Evolutionary conservation across 2,329 filamentous ascomycete genomes (phyloP).

Genomic region (Torrubiella hemipterigena): DNA sequence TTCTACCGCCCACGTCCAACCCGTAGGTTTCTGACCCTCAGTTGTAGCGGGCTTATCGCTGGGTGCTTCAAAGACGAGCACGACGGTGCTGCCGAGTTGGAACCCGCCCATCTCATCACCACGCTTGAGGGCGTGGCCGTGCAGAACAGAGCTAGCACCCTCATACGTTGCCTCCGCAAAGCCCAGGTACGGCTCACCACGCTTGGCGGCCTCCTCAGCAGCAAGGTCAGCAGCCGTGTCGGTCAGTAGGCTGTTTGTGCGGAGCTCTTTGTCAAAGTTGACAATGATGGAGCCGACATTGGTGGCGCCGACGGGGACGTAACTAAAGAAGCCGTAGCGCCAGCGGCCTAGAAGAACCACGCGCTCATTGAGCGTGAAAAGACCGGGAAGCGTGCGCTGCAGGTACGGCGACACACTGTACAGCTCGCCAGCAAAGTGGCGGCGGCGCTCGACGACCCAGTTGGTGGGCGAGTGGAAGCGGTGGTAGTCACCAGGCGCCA

Average conservation of each 20-base stretch:
- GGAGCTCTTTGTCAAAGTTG: conserved; percentile 91
- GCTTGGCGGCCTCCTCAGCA: conserved; percentile 62
- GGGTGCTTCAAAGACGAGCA: conserved; percentile 92
- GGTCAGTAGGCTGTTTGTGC: conserved; percentile 83
- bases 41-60: conserved; percentile 40
- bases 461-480: conserved; percentile 91
- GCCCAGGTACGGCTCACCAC: conserved; percentile 76
- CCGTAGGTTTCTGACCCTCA: conserved; percentile 42
- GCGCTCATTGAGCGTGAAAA: conserved; percentile 94
- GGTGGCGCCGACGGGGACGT: conserved; percentile 89
- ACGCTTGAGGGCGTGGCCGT: conserved; percentile 69
- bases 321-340: conserved; percentile 96
- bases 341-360: conserved; percentile 88
- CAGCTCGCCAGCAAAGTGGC: conserved; percentile 95
- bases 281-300: conserved; percentile 95
- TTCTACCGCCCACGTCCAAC: conserved; percentile 78
- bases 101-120: conserved; percentile 99
- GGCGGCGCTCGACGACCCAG: conserved; percentile 88
- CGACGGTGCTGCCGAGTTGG: conserved; percentile 87
- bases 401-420: conserved; percentile 93
- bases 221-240: conserved; percentile 85
- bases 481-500: conserved; percentile 96
- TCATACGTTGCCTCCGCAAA: conserved; percentile 88
- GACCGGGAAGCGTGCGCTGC: conserved; percentile 78
- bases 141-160: conserved; percentile 62